Conservation (phyloP, 352 stramenopile species). For the Phytophthora kernoviae region DNA sequence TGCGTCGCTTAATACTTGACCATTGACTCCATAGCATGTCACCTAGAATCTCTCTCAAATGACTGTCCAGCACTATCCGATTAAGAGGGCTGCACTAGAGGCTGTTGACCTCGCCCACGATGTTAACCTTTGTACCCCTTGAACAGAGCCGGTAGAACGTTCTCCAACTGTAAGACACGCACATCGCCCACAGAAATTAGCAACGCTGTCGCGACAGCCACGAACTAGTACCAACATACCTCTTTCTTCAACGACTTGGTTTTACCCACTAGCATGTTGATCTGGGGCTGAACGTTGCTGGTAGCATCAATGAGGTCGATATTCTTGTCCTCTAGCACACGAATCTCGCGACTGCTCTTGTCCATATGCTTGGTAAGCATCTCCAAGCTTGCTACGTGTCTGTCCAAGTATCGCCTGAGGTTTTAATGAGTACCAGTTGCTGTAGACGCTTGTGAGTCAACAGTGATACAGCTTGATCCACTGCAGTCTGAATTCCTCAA, state of each 20-base stretch:
- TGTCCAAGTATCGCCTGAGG: constrained; percentile 74
- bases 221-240: constrained; percentile 31
- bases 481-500: constrained; percentile 48
- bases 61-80: neutral
- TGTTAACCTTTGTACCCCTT: constrained; percentile 83
- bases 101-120: constrained; percentile 82
- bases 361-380: constrained; percentile 76
- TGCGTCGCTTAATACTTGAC: neutral
- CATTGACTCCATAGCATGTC: no score
- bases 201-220: constrained; percentile 10
- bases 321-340: constrained; percentile 74
- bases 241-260: constrained; percentile 80
- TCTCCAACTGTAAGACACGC: constrained; percentile 55
- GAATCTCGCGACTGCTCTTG: constrained; percentile 74
- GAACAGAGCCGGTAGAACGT: constrained; percentile 61
- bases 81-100: constrained; percentile 35
- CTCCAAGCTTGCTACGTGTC: constrained; percentile 69
- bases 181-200: neutral
- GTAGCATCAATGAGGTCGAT: constrained; percentile 66
- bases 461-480: constrained; percentile 47
- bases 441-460: constrained; percentile 74
- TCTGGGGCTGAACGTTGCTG: constrained; percentile 58
- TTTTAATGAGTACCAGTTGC: constrained; percentile 77
- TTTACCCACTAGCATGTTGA: constrained; percentile 44
- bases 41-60: no score